These are phyloP conservation scores for Mycena rebaudengoi DNA, from an alignment of 768 basidiomycete species.

Conservation along the genomic window DNA sequence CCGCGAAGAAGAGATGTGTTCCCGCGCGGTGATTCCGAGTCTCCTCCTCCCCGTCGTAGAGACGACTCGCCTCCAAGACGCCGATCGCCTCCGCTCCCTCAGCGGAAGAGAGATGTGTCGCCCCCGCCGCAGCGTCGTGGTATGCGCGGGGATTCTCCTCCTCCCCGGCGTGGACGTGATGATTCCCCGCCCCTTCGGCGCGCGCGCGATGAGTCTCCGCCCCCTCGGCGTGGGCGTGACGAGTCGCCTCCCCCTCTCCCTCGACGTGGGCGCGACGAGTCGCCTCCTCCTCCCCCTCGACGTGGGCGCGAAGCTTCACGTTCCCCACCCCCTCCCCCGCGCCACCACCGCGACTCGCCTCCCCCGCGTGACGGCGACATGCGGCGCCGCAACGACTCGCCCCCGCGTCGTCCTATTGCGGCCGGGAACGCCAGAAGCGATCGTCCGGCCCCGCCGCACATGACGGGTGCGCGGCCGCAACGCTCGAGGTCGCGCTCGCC, in stretches of 20 bases:
- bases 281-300: conserved; percentile 20
- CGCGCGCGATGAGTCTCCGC: conserved; percentile 23
- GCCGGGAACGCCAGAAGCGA: background rate
- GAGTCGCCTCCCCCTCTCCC: conserved; percentile 13
- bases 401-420: background rate
- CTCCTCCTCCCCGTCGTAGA: conserved; percentile 32
- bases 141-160: conserved; percentile 26
- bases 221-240: conserved; percentile 13
- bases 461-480: background rate
- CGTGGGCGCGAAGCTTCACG: conserved; percentile 29
- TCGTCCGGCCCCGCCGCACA: background rate
- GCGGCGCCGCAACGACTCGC: conserved; percentile 10
- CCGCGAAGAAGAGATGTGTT: too few relatives aligned
- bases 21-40: too few relatives aligned
- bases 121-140: conserved; percentile 13
- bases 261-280: background rate
- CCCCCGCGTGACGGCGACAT: background rate
- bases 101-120: conserved; percentile 10
- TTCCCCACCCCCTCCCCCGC: conserved; percentile 20
- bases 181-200: too few relatives aligned
- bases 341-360: conserved; percentile 2
- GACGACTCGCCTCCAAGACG: too few relatives aligned
- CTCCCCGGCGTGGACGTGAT: conserved; percentile 37
- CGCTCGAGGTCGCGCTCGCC: background rate
- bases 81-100: conserved; percentile 25